Conservation (phyloP, 2,329 filamentous ascomycete genomes). For the Penicillium sp. region DNA sequence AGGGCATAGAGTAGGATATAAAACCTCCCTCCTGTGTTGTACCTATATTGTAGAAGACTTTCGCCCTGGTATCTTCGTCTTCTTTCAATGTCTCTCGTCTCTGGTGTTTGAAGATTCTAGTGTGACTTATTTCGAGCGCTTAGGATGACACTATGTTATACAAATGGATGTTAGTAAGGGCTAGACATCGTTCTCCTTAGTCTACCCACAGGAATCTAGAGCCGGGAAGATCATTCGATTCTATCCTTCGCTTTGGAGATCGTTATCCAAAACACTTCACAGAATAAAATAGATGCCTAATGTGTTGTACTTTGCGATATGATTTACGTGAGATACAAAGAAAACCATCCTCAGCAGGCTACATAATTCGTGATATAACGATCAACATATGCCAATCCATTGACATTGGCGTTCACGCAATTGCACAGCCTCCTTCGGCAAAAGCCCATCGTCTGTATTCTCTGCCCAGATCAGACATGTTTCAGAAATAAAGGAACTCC, state of each 20-base stretch:
- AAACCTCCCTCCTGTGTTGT: too few species aligned
- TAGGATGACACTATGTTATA: not conserved
- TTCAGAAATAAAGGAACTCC: conserved; percentile 7
- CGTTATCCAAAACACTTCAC: too few species aligned
- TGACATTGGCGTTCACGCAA: conserved; percentile 4
- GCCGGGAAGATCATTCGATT: not conserved
- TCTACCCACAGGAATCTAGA: not conserved
- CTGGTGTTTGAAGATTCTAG: not conserved
- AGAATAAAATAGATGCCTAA: too few species aligned
- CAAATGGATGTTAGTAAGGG: not conserved
- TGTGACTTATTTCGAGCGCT: not conserved
- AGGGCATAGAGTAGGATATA: too few species aligned
- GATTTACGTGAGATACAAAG: not conserved
- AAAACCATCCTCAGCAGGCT: not conserved
- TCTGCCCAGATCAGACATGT: conserved; percentile 4
- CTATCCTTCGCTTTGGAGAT: not conserved
- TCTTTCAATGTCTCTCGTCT: not conserved
- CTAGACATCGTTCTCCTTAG: not conserved
- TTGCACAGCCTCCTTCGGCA: conserved; percentile 18
- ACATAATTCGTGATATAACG: not conserved
- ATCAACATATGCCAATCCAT: conserved; percentile 12
- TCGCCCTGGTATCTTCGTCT: not conserved
- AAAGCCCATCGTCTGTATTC: not conserved
- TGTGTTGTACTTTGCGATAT: too few species aligned
- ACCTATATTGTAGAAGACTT: not conserved